Evolutionary conservation across 106 monocot genomes (phyloP), one percentile per base, ranked within the genome.

Genomic region (Hemerocallis citrina): DNA sequence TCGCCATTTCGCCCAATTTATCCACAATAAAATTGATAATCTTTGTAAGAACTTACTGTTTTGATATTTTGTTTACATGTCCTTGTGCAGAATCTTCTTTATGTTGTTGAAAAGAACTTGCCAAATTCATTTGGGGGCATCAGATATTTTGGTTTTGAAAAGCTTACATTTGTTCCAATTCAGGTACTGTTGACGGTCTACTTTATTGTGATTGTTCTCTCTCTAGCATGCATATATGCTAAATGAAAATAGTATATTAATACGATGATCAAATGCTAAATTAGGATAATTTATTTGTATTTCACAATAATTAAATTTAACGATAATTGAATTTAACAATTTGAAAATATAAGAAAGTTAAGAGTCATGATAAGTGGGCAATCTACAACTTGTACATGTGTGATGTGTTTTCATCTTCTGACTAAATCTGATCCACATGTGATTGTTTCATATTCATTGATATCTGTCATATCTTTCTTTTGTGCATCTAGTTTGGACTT

Each of bases 161-260:
- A 84, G 75, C 87, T 96, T 24, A 96, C 95, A 11, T 91, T 81
- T 69, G 87, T 91, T 38, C 90, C 90, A 38, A 84, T 96, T 63
- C 91, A 96, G 91, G 96, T 96, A 82, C 8, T 28, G 23, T 24
- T 28, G 11, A 42, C 21, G 34, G 32, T 39, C 19, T 35, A 36
- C 38, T 43, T 58, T 0, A 51, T 54, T 62, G 28, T 3, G 6
- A 17, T 16, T 4, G 6, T 34, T 54, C 25, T 55, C 19, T 48
- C 10, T 52, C 3, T 2, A 41, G 29, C 6, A 31, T 37, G 22
- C 24, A 42, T 61, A 43, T 15, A 4, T 56, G n/a, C 16, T 27
- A 42, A 42, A 39, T 27, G 28, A 41, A 42, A 23, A 32, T 32
- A 55, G n/a, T 23, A 55, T 24, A 32, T n/a, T 55, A 31, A 16